Conservation (phyloP, 139 green algal species). For the Spirogloea muscicola region DNA sequence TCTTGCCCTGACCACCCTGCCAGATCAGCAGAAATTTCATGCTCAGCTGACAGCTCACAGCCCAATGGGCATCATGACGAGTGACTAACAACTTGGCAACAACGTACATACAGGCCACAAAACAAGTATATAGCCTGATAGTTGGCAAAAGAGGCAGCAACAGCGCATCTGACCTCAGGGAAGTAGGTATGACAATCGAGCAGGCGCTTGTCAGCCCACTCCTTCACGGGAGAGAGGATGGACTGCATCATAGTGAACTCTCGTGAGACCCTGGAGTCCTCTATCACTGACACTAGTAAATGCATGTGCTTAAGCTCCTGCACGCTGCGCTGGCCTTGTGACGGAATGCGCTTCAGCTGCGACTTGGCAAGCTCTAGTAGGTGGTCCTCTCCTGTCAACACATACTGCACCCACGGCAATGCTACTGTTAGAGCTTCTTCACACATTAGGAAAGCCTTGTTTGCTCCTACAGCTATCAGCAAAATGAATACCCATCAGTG, state of each 20-base stretch:
- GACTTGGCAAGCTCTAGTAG: no score
- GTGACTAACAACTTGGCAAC: no score
- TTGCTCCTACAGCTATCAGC: no score
- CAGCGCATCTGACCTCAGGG: constrained; percentile 2
- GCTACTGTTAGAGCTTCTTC: no score
- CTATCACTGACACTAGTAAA: background rate
- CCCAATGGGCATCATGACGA: no score
- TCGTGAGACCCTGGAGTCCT: background rate
- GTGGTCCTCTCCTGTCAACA: no score
- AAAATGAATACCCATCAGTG: no score
- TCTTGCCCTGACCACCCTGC: background rate
- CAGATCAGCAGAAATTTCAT: background rate
- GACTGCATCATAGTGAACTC: background rate
- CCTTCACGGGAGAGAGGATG: constrained; percentile 1
- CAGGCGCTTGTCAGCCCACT: constrained; percentile 5
- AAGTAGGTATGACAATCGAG: constrained; percentile 5
- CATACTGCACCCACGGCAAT: no score
- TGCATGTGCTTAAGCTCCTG: background rate
- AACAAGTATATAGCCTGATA: no score
- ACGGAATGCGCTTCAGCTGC: background rate
- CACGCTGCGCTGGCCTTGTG: background rate
- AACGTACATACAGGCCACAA: no score
- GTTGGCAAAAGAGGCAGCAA: no score
- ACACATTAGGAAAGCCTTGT: no score
- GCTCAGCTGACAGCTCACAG: background rate